A percentile compares a stretch with the other conserved stretches of the same genome.
Conservation (phyloP, 2,329 filamentous ascomycete genomes). For the Endocalyx cinctus region DNA sequence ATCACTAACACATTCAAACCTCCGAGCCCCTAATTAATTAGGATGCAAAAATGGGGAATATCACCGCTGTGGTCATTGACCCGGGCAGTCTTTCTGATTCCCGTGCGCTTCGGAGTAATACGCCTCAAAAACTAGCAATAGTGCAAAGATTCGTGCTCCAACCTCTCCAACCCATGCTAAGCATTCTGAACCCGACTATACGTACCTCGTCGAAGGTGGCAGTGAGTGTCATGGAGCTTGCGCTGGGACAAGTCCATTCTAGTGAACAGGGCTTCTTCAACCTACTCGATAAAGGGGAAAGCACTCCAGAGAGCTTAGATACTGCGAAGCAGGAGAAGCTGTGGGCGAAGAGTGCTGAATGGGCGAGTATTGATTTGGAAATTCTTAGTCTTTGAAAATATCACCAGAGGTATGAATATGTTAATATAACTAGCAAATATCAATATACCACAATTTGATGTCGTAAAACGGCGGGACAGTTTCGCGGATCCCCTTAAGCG, state of each 20-base stretch:
- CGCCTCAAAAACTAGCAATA: slow-evolving; percentile 20
- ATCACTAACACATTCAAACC: neutral
- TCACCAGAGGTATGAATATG: too few species aligned
- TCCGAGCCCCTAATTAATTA: neutral
- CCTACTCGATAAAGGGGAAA: slow-evolving; percentile 18
- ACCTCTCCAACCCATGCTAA: slow-evolving; percentile 19
- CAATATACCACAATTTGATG: too few species aligned
- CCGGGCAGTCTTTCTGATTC: slow-evolving; percentile 29
- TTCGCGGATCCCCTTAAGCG: too few species aligned
- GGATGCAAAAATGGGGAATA: slow-evolving; percentile 19
- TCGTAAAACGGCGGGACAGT: too few species aligned
- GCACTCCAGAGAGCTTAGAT: slow-evolving; percentile 26
- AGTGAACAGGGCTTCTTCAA: slow-evolving; percentile 30
- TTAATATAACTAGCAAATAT: too few species aligned
- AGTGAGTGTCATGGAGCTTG: slow-evolving; percentile 11
- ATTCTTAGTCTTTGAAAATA: too few species aligned
- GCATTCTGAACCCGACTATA: slow-evolving; percentile 26
- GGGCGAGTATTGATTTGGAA: slow-evolving; percentile 17
- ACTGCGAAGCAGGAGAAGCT: slow-evolving; percentile 23
- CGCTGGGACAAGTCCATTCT: slow-evolving; percentile 17
- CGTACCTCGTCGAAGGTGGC: slow-evolving; percentile 24
- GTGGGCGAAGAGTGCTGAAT: slow-evolving; percentile 28
- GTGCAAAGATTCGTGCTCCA: slow-evolving; percentile 22
- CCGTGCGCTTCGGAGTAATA: slow-evolving; percentile 28
- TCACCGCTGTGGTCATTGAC: slow-evolving; percentile 21